Conservation (phyloP, 306 rosid genomes). For the Quercus gilva region DNA sequence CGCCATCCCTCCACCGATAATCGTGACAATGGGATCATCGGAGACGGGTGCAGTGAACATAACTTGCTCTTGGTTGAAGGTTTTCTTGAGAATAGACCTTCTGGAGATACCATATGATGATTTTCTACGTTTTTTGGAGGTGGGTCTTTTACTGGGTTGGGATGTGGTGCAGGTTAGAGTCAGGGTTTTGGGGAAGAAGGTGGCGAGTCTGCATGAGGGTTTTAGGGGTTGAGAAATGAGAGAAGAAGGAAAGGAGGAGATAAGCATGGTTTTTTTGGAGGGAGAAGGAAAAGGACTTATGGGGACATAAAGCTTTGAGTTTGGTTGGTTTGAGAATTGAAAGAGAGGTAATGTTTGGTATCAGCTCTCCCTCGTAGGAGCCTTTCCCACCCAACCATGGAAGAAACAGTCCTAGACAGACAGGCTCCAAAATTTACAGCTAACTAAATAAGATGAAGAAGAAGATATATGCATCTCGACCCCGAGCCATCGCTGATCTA, state of each 20-base stretch:
- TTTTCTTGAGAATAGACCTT: conserved; percentile 65
- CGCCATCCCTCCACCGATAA: conserved; percentile 87
- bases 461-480: too few relatives aligned
- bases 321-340: not conserved
- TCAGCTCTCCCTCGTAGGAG: too few relatives aligned
- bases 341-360: too few relatives aligned
- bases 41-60: conserved; percentile 57
- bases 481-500: too few relatives aligned
- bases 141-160: conserved; percentile 30
- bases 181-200: conserved; percentile 1
- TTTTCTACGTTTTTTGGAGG: conserved; percentile 42
- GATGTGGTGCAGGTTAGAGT: conserved; percentile 20
- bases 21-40: conserved; percentile 64
- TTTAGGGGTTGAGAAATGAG: conserved; percentile 36
- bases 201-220: conserved; percentile 11
- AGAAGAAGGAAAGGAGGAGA: conserved; percentile 24
- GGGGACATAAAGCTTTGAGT: not conserved
- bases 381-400: too few relatives aligned
- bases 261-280: conserved; percentile 18
- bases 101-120: conserved; percentile 63
- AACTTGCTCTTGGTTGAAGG: conserved; percentile 80
- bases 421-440: too few relatives aligned
- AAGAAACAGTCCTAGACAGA: too few relatives aligned
- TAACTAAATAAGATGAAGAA: too few relatives aligned
- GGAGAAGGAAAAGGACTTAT: conserved; percentile 1